A percentile compares a stretch with the other conserved stretches of the same genome.
Evolutionary conservation across 192 early-diverging fungal genomes (phyloP).

Genomic region (Entomortierella beljakovae): DNA sequence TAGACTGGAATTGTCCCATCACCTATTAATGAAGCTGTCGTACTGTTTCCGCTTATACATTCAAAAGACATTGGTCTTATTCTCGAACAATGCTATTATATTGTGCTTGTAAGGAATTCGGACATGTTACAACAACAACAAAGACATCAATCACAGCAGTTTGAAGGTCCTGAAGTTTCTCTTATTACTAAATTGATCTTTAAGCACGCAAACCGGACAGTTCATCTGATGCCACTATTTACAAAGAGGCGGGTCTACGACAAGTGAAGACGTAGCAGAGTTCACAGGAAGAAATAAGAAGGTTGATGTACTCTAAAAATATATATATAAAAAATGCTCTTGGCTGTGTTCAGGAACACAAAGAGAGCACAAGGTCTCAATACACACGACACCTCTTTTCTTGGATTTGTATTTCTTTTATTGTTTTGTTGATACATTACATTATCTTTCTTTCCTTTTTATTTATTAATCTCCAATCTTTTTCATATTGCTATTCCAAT

Average conservation of each 20-base stretch:
- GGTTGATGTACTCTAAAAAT: not conserved
- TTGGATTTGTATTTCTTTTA: not conserved
- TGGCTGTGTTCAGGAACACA: not conserved
- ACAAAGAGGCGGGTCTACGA: not conserved
- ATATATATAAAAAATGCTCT: too few species aligned
- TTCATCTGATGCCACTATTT: constrained; percentile 42
- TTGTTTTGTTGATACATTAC: not conserved
- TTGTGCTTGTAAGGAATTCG: constrained; percentile 34
- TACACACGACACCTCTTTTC: not conserved
- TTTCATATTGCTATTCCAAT: too few species aligned
- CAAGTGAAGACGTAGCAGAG: not conserved
- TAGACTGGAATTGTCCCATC: constrained; percentile 45
- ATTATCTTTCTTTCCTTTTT: too few species aligned
- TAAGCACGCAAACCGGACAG: constrained; percentile 31
- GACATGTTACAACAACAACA: constrained; percentile 18
- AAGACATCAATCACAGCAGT: not conserved
- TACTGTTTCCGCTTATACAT: constrained; percentile 40
- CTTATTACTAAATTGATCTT: constrained; percentile 33
- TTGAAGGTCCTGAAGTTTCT: constrained; percentile 17
- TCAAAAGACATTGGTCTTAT: constrained; percentile 32
- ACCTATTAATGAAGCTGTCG: constrained; percentile 30
- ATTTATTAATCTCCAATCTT: too few species aligned
- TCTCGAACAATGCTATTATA: constrained; percentile 47
- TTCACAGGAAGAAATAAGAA: not conserved
- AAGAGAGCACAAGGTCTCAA: not conserved